These are phyloP conservation scores for Vickermania spadyakhi DNA, from an alignment of 208 protist genomes.

Conservation along the genomic window DNA sequence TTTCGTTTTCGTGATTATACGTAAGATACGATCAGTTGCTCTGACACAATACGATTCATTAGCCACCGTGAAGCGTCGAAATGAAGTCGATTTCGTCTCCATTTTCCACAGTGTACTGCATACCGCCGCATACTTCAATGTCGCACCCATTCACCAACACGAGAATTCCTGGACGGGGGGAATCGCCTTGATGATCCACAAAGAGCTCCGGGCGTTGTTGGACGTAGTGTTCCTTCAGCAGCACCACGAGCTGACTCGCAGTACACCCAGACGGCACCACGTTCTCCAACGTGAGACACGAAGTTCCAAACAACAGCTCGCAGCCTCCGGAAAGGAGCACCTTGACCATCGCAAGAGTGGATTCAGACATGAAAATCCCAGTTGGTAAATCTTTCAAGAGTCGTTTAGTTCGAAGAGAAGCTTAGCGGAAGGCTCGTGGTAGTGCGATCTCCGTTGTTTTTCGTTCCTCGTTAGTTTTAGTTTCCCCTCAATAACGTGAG, in stretches of 20 bases:
- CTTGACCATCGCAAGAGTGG: slow-evolving; percentile 20
- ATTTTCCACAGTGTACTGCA: slow-evolving; percentile 73
- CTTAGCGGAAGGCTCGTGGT: background rate
- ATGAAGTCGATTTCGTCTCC: slow-evolving; percentile 89
- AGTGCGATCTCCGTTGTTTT: background rate
- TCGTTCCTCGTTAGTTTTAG: too few species aligned
- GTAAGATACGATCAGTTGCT: too few species aligned
- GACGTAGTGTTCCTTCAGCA: slow-evolving; percentile 43
- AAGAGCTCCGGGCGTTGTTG: slow-evolving; percentile 68
- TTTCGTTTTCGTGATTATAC: too few species aligned
- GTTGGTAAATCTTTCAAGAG: background rate
- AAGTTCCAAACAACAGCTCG: slow-evolving; percentile 75
- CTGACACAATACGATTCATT: too few species aligned
- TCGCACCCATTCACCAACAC: slow-evolving; percentile 91
- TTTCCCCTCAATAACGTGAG: too few species aligned
- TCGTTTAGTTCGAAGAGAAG: too few species aligned
- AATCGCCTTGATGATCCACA: slow-evolving; percentile 41
- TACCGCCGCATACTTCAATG: slow-evolving; percentile 84
- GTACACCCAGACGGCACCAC: slow-evolving; percentile 31
- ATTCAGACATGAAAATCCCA: background rate
- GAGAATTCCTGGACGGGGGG: slow-evolving; percentile 88
- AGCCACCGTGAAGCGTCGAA: slow-evolving; percentile 92
- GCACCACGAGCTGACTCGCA: slow-evolving; percentile 35
- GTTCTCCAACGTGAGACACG: slow-evolving; percentile 20
- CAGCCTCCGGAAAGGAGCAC: slow-evolving; percentile 62